A percentile compares a stretch with the other conserved stretches of the same genome.
These are phyloP conservation scores for Saccharomycopsis javanensis DNA, from an alignment of 805 yeast species.

Conservation along the genomic window DNA sequence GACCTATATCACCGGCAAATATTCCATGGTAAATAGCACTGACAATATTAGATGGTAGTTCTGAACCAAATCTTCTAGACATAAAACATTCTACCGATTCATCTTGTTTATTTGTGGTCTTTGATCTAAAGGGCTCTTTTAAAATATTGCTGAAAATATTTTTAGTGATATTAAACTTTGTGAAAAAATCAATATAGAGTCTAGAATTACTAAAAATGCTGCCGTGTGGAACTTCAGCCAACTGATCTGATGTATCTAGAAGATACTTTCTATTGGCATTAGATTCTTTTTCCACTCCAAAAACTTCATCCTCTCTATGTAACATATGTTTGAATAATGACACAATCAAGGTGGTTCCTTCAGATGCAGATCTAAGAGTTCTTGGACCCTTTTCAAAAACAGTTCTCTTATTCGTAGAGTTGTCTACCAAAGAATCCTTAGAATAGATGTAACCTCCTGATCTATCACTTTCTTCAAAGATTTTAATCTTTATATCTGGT, in stretches of 20 bases:
- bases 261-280: constrained; percentile 67
- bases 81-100: constrained; percentile 66
- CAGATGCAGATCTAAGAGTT: constrained; percentile 74
- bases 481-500: constrained; percentile 60
- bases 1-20: constrained; percentile 73
- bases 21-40: constrained; percentile 86
- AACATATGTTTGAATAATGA: constrained; percentile 42
- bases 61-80: constrained; percentile 56
- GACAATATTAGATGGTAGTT: constrained; percentile 37
- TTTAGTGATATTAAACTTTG: constrained; percentile 33
- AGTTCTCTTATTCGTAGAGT: constrained; percentile 23
- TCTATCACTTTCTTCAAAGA: constrained; percentile 46
- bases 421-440: constrained; percentile 20
- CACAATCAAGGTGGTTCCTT: constrained; percentile 61
- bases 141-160: constrained; percentile 37
- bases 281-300: constrained; percentile 48
- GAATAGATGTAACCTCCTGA: constrained; percentile 79
- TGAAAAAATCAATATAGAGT: constrained; percentile 28
- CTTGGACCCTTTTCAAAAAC: constrained; percentile 82
- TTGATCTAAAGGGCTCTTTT: constrained; percentile 28
- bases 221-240: constrained; percentile 47
- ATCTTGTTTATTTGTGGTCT: constrained; percentile 30
- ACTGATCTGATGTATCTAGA: constrained; percentile 34
- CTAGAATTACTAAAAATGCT: constrained; percentile 20
- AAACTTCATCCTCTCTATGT: constrained; percentile 39